Conservation (phyloP, 441 rosid genomes). For the Kokia cookei region DNA sequence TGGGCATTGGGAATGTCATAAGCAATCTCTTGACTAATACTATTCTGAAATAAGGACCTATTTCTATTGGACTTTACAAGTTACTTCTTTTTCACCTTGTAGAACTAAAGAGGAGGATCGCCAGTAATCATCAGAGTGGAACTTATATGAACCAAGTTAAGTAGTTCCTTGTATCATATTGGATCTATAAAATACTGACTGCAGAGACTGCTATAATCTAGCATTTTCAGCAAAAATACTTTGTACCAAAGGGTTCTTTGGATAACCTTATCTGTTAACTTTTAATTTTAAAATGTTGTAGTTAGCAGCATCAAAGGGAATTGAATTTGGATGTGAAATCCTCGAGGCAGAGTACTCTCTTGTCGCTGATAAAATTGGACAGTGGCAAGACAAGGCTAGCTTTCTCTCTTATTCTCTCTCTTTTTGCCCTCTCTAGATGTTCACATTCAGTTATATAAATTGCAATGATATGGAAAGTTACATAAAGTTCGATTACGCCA, state of each 20-base stretch:
- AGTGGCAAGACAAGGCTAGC: constrained; percentile 71
- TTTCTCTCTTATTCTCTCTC: constrained; percentile 4
- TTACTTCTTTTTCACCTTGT: constrained; percentile 20
- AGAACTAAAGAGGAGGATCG: constrained; percentile 61
- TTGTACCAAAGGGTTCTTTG: background rate
- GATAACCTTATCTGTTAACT: constrained; percentile 9
- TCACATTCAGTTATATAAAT: background rate
- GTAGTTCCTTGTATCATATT: constrained; percentile 2
- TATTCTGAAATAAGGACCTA: background rate
- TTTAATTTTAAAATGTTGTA: constrained; percentile 24
- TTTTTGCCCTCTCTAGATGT: too few species aligned
- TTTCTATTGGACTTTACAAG: background rate
- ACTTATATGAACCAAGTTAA: constrained; percentile 38
- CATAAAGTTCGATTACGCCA: background rate
- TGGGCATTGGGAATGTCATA: background rate
- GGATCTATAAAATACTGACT: background rate
- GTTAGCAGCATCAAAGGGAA: constrained; percentile 65
- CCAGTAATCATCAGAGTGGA: constrained; percentile 36
- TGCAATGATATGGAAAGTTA: background rate
- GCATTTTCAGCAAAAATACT: background rate
- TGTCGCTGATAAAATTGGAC: constrained; percentile 56
- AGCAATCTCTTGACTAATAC: background rate
- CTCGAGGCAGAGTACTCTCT: constrained; percentile 79
- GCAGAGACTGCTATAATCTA: background rate
- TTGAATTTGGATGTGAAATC: constrained; percentile 61